These are phyloP conservation scores for Lophium mytilinum DNA, from an alignment of 495 filamentous ascomycete genomes.

Conservation along the genomic window DNA sequence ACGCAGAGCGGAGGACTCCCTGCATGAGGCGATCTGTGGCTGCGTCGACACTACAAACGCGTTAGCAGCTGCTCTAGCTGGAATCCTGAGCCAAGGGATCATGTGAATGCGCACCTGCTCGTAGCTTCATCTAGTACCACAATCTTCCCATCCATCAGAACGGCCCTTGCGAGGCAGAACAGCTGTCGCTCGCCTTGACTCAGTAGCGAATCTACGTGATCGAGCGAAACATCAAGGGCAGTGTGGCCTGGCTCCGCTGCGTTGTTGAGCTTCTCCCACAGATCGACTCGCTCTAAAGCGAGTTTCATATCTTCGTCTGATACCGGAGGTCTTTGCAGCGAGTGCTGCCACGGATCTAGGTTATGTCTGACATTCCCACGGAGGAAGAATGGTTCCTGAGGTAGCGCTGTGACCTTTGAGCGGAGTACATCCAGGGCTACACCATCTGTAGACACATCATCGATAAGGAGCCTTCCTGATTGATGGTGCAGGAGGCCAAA, in stretches of 20 bases:
- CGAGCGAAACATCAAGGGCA: constrained; percentile 6
- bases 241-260: background rate
- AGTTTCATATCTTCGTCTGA: constrained; percentile 7
- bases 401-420: constrained; percentile 50
- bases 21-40: constrained; percentile 15
- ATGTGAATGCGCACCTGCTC: constrained; percentile 27
- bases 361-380: constrained; percentile 30
- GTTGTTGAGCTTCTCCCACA: constrained; percentile 8
- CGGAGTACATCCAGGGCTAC: constrained; percentile 49
- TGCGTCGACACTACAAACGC: constrained; percentile 11
- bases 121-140: constrained; percentile 54
- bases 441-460: constrained; percentile 42
- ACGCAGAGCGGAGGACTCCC: constrained; percentile 7
- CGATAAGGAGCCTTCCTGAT: constrained; percentile 45
- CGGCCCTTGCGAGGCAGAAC: constrained; percentile 49
- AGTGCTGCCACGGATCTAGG: constrained; percentile 6
- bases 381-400: constrained; percentile 57
- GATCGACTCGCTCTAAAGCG: constrained; percentile 17
- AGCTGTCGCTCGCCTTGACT: constrained; percentile 56
- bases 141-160: constrained; percentile 50
- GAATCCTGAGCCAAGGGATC: background rate
- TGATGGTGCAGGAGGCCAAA: constrained; percentile 45
- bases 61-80: background rate
- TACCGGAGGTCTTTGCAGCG: background rate
- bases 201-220: constrained; percentile 35